phyloP scores from a whole-genome alignment of 2,329 filamentous ascomycete genomes.

The Juglanconis oblonga region DNA sequence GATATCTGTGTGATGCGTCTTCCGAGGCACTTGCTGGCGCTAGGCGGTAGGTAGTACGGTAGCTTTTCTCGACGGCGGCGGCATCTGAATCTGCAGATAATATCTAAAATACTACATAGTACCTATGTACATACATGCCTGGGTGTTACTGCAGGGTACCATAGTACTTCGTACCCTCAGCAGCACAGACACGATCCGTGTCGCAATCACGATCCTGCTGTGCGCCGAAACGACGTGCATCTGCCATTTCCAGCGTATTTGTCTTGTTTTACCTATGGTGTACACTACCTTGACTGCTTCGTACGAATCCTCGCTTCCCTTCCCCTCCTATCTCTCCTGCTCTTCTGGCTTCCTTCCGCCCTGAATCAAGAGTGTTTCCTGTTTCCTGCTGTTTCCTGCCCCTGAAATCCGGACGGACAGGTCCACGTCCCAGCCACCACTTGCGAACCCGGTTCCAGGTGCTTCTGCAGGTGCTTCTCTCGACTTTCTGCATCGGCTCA shows the following conservation, averaged over 20 bases:
- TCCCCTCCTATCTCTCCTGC: too few relatives aligned
- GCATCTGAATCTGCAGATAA: too few relatives aligned
- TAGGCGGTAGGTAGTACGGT: too few relatives aligned
- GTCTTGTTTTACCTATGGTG: neutral
- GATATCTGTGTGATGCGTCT: too few relatives aligned
- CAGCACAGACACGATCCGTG: neutral
- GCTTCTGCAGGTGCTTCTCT: neutral
- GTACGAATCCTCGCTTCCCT: neutral
- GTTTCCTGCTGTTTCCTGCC: too few relatives aligned
- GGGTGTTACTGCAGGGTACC: too few relatives aligned
- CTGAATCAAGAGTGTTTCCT: neutral
- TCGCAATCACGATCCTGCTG: slow-evolving; percentile 9
- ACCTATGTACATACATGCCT: too few relatives aligned
- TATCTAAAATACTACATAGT: too few relatives aligned
- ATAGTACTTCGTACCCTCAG: too few relatives aligned
- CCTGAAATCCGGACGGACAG: neutral
- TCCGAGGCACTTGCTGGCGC: too few relatives aligned
- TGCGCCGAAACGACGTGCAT: slow-evolving; percentile 8
- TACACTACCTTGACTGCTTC: neutral
- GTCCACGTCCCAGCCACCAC: neutral
- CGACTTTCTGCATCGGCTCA: neutral
- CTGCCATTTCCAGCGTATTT: neutral
- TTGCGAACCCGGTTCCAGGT: neutral
- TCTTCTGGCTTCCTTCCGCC: neutral
- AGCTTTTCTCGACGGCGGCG: too few relatives aligned